Conservation (phyloP, 441 rosid genomes). For the Macaranga tanarius region DNA sequence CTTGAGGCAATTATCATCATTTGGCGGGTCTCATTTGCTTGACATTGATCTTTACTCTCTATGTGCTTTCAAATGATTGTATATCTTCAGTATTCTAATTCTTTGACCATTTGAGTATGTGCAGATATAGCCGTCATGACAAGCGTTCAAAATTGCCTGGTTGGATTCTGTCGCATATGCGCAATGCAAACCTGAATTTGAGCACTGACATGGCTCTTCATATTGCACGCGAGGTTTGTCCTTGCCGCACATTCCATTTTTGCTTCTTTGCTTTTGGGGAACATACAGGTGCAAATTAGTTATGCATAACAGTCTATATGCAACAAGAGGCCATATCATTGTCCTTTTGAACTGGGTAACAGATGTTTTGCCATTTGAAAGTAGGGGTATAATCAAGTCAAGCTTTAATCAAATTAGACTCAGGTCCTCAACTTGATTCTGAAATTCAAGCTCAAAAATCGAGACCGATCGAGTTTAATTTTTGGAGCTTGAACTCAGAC, state of each 20-base stretch:
- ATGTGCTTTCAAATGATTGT: not conserved
- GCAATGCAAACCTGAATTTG: conserved; percentile 81
- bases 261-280: not conserved
- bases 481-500: not conserved
- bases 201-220: conserved; percentile 99
- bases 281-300: not conserved
- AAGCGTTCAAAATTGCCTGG: conserved; percentile 92
- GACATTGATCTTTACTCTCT: not conserved
- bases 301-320: not conserved
- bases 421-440: too few relatives aligned
- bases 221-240: conserved; percentile 79
- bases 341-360: not conserved
- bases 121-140: conserved; percentile 94
- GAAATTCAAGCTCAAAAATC: not conserved
- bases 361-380: not conserved
- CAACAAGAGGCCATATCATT: too few relatives aligned
- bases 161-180: conserved; percentile 88
- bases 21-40: not conserved
- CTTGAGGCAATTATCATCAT: not conserved
- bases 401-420: too few relatives aligned
- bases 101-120: conserved; percentile 2
- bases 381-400: too few relatives aligned
- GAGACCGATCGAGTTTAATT: not conserved
- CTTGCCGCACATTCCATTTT: not conserved
- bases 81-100: not conserved